Conservation (phyloP, 1,284 basidiomycete genomes). For the Earliella scabrosa region DNA sequence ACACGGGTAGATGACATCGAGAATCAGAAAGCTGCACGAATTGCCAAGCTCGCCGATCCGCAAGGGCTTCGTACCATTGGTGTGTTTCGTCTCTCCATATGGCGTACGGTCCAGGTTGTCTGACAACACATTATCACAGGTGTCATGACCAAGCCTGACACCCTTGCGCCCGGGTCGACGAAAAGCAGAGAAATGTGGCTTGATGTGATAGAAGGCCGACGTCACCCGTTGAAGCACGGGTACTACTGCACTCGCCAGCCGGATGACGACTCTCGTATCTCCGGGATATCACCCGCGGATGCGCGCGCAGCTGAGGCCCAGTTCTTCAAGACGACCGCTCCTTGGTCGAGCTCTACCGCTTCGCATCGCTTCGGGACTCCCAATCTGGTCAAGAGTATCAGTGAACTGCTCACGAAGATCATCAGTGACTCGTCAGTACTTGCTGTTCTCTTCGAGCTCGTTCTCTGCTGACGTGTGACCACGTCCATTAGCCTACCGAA, state of each 20-base stretch:
- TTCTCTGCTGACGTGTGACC: not conserved
- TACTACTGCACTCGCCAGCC: conserved; percentile 71
- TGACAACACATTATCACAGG: too few relatives aligned
- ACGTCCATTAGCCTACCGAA: not conserved
- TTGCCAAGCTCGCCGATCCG: conserved; percentile 57
- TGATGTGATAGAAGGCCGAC: conserved; percentile 54
- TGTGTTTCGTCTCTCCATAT: too few relatives aligned
- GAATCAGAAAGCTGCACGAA: conserved; percentile 57
- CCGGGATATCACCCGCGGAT: conserved; percentile 39
- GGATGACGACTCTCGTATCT: conserved; percentile 55
- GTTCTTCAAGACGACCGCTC: conserved; percentile 51
- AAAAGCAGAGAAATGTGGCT: conserved; percentile 48
- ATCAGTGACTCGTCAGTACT: conserved; percentile 3
- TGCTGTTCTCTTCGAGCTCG: too few relatives aligned
- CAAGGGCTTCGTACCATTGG: conserved; percentile 63
- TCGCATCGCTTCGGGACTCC: conserved; percentile 56
- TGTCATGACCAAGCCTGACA: conserved; percentile 69
- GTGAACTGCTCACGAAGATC: conserved; percentile 47
- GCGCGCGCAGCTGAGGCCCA: conserved; percentile 43
- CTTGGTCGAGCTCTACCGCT: conserved; percentile 49
- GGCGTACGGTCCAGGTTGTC: too few relatives aligned
- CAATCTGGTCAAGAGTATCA: conserved; percentile 56
- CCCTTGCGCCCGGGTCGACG: conserved; percentile 46
- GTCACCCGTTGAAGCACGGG: conserved; percentile 49
- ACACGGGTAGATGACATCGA: conserved; percentile 59